Conservation (phyloP, 2,329 filamentous ascomycete genomes). For the Hypomyces perniciosus region DNA sequence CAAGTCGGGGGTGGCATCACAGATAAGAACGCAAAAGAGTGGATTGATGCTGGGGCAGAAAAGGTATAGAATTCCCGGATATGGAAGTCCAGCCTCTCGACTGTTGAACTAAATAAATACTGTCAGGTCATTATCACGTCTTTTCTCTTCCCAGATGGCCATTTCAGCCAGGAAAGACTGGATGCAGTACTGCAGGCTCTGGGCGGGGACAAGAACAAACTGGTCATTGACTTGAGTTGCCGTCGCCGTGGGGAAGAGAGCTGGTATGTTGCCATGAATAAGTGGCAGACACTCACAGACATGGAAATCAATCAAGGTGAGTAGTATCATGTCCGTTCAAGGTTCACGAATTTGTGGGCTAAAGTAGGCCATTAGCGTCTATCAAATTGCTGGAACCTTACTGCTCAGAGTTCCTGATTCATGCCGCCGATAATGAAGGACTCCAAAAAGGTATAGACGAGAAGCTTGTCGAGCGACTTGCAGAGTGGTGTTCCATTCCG, state of each 20-base stretch:
- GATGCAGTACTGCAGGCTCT: slow-evolving; percentile 68
- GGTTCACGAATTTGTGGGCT: too few relatives aligned
- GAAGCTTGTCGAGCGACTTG: slow-evolving; percentile 67
- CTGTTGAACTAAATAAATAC: neutral
- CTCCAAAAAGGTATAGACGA: slow-evolving; percentile 88
- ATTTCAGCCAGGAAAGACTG: slow-evolving; percentile 72
- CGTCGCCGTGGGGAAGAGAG: slow-evolving; percentile 62
- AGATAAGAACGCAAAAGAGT: slow-evolving; percentile 73
- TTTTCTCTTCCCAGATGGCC: slow-evolving; percentile 79
- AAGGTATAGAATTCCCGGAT: slow-evolving; percentile 53
- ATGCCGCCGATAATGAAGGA: slow-evolving; percentile 94
- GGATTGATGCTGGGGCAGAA: slow-evolving; percentile 83
- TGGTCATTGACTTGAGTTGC: slow-evolving; percentile 95
- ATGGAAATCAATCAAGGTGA: slow-evolving; percentile 86
- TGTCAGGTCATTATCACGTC: slow-evolving; percentile 94
- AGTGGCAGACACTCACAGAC: slow-evolving; percentile 96
- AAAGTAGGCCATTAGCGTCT: slow-evolving; percentile 50
- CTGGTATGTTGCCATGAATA: slow-evolving; percentile 99
- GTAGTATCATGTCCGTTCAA: slow-evolving; percentile 9
- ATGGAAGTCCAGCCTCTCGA: neutral
- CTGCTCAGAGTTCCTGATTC: slow-evolving; percentile 94
- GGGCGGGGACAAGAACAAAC: slow-evolving; percentile 66
- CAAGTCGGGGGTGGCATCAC: slow-evolving; percentile 94
- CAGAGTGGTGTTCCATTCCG: slow-evolving; percentile 83
- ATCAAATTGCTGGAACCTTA: slow-evolving; percentile 79